Evolutionary conservation across 2,329 filamentous ascomycete genomes (phyloP), one percentile per base, ranked within the genome.

Genomic region (Cladosporium sp.): DNA sequence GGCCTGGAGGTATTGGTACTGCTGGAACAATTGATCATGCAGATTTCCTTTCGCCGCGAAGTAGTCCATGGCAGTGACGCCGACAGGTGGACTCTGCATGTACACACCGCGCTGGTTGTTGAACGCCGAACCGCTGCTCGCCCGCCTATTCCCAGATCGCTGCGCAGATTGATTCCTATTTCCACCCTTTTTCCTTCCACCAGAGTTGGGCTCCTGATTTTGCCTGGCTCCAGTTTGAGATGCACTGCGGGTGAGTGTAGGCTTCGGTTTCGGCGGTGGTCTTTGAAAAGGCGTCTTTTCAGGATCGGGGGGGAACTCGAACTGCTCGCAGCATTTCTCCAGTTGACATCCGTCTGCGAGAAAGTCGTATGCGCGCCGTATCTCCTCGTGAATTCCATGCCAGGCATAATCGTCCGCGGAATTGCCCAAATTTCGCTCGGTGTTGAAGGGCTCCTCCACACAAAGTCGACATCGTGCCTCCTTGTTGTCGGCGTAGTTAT

Each of bases 371-470:
- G 93, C 93, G 58, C 90, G 80, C 54, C 93, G 83, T 43, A 99
- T 75, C 70, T 99, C 93, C 58, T 89, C 70, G 66, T 99, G 93
- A 24, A 99, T 80, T 1, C 93, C 93, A 44, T 87, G 83, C 70
- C 96, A 96, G 0, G 93, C 92, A 38, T 88, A 95, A 66, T 96
- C 91, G 65, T 99, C 93, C 7, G 90, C 93, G 2, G 93, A 97
- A 62, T 99, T 99, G 37, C 91, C 93, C 40, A 99, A 76, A 66
- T 99, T 99, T 37, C 93, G 83, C 30, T 80, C 79, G 3, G 80
- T 86, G 62, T 96, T 99, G 76, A 99, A 99, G 0, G 93, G 93
- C 68, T 99, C 93, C 66, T 99, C 93, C 9, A 99, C 89, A 66
- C 92, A 96, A 27, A 99, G 78, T 56, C 87, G 83, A 62, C 95